Base-by-base conservation (phyloP, 169 alveolate genomes). In the Babesia bigemina region DNA sequence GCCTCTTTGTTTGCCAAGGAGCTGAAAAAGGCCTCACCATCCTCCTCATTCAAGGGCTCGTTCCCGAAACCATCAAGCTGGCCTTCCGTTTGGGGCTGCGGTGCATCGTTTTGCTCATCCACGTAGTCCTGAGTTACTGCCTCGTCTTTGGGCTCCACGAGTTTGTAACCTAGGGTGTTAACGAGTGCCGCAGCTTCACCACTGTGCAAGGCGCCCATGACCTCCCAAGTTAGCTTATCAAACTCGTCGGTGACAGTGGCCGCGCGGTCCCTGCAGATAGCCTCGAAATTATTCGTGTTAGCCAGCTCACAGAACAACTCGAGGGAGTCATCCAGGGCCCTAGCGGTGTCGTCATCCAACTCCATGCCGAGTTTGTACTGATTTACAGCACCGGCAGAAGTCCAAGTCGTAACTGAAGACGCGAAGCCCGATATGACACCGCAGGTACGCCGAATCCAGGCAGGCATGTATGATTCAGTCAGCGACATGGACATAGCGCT, bases 161-260 rank as follows among this genome's bases (percentile, higher is more conserved):
- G n/a, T 33, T 65, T 39, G 59, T 45, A 77, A n/a, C 86, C 86
- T 13, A 77, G 57, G 16, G 66, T 56, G 19, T 42, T 19, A 26
- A 77, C 55, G 53, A 77, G 28, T 13, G 78, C 76, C 36, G 22
- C 29, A 19, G 63, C 13, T 7, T 59, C 47, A 3, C 78, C 78
- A 44, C 57, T 67, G 59, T 60, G 47, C 48, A 66, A 47, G 56
- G 81, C 65, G 12, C 29, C 53, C 67, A 79, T 63, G 36, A 86
- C 86, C 45, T 73, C 76, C 93, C 93, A 87, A 12, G 86, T 75
- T 16, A 85, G 86, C 59, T 66, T 79, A 22, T 81, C 84, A 29
- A 78, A 56, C 26, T 84, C 93, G 45, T 65, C 61, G 58, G 53
- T 74, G 47, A 84, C 63, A 28, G 82, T 56, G 33, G 26, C 62